A percentile compares a stretch with the other conserved stretches of the same genome.
phyloP scores from a whole-genome alignment of 1,139 yeast species.

The Candida sanyaensis region DNA sequence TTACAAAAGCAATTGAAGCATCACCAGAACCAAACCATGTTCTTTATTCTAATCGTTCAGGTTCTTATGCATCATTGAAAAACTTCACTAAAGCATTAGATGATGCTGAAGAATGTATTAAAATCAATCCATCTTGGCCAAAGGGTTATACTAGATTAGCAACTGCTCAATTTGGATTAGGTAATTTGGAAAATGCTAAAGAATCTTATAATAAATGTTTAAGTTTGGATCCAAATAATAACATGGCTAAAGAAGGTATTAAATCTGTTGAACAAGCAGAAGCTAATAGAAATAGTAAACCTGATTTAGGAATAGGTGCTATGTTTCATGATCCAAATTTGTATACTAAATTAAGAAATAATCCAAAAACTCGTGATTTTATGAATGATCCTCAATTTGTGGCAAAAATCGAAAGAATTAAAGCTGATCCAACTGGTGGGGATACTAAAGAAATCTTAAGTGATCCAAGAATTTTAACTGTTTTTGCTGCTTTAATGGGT shows the following conservation, averaged over 20 bases:
- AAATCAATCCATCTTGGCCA: conserved; percentile 84
- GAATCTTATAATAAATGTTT: conserved; percentile 77
- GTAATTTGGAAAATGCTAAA: conserved; percentile 70
- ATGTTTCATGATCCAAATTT: conserved; percentile 81
- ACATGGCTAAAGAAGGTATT: conserved; percentile 86
- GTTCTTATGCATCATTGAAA: conserved; percentile 79
- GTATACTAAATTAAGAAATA: conserved; percentile 69
- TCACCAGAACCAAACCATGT: conserved; percentile 86
- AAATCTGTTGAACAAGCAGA: conserved; percentile 64
- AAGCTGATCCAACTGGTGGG: conserved; percentile 74
- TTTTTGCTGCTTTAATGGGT: conserved; percentile 86
- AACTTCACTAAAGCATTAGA: conserved; percentile 70
- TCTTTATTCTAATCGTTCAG: conserved; percentile 91
- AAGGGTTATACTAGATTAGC: conserved; percentile 94
- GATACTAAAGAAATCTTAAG: conserved; percentile 62
- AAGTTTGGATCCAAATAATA: conserved; percentile 76
- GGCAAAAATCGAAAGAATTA: conserved; percentile 65
- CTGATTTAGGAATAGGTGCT: conserved; percentile 76
- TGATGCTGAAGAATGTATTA: conserved; percentile 83
- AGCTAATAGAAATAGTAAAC: conserved; percentile 42
- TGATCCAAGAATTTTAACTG: conserved; percentile 87
- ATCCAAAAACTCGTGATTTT: conserved; percentile 85
- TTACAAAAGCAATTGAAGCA: conserved; percentile 86
- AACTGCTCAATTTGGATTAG: conserved; percentile 88
- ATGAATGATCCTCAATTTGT: conserved; percentile 89